These are phyloP conservation scores for Dothistroma septosporum DNA, from an alignment of 2,329 filamentous ascomycete species.

Conservation along the genomic window DNA sequence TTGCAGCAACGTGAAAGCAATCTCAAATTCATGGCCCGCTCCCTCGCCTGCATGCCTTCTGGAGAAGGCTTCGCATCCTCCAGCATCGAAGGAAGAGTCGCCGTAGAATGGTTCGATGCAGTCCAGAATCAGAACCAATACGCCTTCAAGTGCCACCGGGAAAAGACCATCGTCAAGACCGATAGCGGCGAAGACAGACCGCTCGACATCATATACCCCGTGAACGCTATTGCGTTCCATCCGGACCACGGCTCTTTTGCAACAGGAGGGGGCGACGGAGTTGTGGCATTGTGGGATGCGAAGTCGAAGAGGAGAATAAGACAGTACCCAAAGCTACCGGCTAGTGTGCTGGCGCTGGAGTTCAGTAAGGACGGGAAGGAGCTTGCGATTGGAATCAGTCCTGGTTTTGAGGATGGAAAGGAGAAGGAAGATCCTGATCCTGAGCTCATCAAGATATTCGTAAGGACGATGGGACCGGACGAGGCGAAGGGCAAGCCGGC, in stretches of 20 bases:
- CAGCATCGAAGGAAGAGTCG: constrained; percentile 90
- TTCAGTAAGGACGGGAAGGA: constrained; percentile 75
- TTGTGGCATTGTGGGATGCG: constrained; percentile 90
- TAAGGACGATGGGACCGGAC: constrained; percentile 78
- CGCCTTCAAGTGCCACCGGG: constrained; percentile 96
- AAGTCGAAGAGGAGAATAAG: constrained; percentile 84
- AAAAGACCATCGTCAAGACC: constrained; percentile 61
- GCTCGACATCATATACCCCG: constrained; percentile 81
- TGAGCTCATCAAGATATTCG: constrained; percentile 65
- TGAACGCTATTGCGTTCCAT: constrained; percentile 87
- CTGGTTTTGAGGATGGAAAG: constrained; percentile 82
- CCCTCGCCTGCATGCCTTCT: constrained; percentile 93
- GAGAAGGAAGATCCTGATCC: constrained; percentile 72
- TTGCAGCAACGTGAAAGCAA: constrained; percentile 94
- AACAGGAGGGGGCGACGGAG: constrained; percentile 81
- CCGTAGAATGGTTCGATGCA: constrained; percentile 97
- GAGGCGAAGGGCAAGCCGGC: constrained; percentile 65
- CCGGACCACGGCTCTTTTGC: constrained; percentile 79
- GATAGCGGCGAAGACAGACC: constrained; percentile 48
- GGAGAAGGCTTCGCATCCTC: constrained; percentile 89
- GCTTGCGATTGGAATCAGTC: constrained; percentile 75
- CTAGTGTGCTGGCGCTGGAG: constrained; percentile 70
- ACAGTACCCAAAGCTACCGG: constrained; percentile 79
- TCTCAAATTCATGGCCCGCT: constrained; percentile 91
- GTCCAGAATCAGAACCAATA: constrained; percentile 92